Evolutionary conservation across 106 monocot species (phyloP), one percentile per base, ranked within the genome.

Genomic region (Iris macrosiphon): DNA sequence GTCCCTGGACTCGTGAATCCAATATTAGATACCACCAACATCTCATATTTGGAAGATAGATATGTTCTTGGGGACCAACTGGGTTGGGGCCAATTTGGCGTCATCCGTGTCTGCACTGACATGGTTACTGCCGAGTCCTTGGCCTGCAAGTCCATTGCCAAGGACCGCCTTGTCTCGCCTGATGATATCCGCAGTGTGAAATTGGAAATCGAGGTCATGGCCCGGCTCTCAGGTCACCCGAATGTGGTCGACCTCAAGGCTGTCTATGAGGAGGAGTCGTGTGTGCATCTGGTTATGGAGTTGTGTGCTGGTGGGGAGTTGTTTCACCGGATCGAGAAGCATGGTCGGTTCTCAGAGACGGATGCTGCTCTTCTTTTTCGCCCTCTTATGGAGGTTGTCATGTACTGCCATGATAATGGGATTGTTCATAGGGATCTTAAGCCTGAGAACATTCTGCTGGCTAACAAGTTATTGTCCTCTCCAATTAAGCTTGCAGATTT

Each of bases 151-250:
- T 92, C 92, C 41, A 86, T 92, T 24, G 63, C 82, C 29, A 92
- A 87, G 67, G 86, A 79, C 29, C 70, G 92, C 0, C 62, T 95
- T 10, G 60, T 85, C 49, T 85, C 85, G 5, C 23, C 76, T 1
- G 89, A 85, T 1, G 95, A 85, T 43, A 24, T 95, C 27, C 59
- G 68, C 4, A 77, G 75, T 37, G 78, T 95, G 30, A 88, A 82
- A 64, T 74, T 89, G 27, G 95, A 95, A 69, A 95, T 95, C 7
- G 85, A 95, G 68, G 72, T 95, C 44, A 95, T 95, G 95, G 75
- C 74, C 19, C 70, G 67, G 49, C 79, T 95, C 49, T 76, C 95
- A 4, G 89, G 81, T 40, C 89, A 89, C 58, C 95, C 95, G 2
- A 82, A 89, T 53, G 82, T 89, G 4, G 95, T 95, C 3, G 82